Evolutionary conservation across 1,284 basidiomycete species (phyloP), one percentile per base, ranked within the genome.

Genomic region (Puccinia coronata): DNA sequence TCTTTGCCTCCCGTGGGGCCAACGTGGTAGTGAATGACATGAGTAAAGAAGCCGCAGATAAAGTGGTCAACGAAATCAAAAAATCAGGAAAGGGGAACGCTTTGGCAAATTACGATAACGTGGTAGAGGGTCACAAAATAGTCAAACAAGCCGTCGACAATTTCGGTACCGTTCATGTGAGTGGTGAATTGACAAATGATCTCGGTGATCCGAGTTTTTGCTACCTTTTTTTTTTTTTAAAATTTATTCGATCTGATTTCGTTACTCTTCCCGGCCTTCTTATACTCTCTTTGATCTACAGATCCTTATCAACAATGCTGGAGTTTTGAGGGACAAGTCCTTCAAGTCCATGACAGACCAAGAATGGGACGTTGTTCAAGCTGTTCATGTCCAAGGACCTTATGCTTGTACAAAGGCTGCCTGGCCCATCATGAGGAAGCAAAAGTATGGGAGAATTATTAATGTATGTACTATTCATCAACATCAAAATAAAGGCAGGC

Each of bases 11-110:
- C 16, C 90, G 94, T 80, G 96, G 96, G 16, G 95, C 95, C 23
- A 95, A 94, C 84, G 91, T 99, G 82, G 93, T 99, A 83, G 93
- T 98, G 61, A 97, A 98, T 85, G 97, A 99, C 87, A 93, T 98
- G 86, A 95, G 92, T 85, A 89, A 89, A 78, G 91, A 91, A 83
- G 93, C 94, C 28, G 96, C 96, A 4, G 93, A 97, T 87, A 92
- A 92, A 84, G 95, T 97, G 41, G 96, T 97, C 11, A 92, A 94
- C 84, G 92, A 97, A 87, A 98, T 99, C 86, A 89, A 88, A 72
- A 94, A 91, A 83, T 94, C 93, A 43, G 95, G 95, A 11, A 92
- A 91, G 86, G 95, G 95, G 0, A 90, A 93, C 28, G 86, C 86
- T 55, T 84, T 85, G 47, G 90, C 90, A 71, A 97, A 98, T 87